A percentile compares a stretch with the other conserved stretches of the same genome.
Evolutionary conservation across 2,329 filamentous ascomycete genomes (phyloP).

Genomic region (Ramularia collo-cygni): DNA sequence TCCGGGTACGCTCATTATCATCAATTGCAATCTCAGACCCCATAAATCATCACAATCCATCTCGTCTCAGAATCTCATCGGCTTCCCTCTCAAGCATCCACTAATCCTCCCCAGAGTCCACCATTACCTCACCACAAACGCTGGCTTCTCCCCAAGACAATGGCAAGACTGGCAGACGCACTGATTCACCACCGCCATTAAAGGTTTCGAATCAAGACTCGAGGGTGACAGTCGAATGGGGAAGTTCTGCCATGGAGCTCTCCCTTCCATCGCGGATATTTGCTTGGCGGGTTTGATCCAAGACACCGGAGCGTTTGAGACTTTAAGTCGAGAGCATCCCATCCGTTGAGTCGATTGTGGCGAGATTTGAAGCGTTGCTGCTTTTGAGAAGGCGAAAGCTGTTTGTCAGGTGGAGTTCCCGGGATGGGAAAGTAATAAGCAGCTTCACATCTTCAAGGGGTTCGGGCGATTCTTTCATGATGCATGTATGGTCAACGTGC

Average conservation of each 20-base stretch:
- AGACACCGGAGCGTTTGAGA: conserved; percentile 3
- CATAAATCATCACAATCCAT: too few relatives aligned
- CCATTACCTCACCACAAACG: neutral
- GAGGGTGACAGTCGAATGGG: neutral
- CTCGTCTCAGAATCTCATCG: too few relatives aligned
- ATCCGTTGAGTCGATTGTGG: neutral
- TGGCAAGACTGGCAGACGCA: conserved; percentile 4
- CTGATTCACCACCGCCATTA: conserved; percentile 1
- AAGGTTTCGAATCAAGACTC: conserved; percentile 3
- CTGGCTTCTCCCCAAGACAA: neutral
- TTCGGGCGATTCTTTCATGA: too few relatives aligned
- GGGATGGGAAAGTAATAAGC: too few relatives aligned
- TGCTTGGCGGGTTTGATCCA: conserved; percentile 1
- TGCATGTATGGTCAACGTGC: too few relatives aligned
- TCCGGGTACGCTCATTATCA: too few relatives aligned
- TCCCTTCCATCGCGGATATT: conserved; percentile 2
- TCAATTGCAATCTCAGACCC: too few relatives aligned
- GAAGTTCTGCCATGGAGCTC: conserved; percentile 1
- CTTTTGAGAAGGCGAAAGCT: conserved; percentile 1
- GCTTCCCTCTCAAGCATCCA: neutral
- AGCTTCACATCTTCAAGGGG: too few relatives aligned
- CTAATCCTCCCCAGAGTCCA: conserved; percentile 1
- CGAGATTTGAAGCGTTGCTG: conserved; percentile 1
- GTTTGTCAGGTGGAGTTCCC: neutral
- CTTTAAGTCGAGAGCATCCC: neutral